Percentiles rank a stretch among this genome's conserved stretches.
Evolutionary conservation across 2,329 filamentous ascomycete genomes (phyloP).

Genomic region (Cryphonectria carpinicola): DNA sequence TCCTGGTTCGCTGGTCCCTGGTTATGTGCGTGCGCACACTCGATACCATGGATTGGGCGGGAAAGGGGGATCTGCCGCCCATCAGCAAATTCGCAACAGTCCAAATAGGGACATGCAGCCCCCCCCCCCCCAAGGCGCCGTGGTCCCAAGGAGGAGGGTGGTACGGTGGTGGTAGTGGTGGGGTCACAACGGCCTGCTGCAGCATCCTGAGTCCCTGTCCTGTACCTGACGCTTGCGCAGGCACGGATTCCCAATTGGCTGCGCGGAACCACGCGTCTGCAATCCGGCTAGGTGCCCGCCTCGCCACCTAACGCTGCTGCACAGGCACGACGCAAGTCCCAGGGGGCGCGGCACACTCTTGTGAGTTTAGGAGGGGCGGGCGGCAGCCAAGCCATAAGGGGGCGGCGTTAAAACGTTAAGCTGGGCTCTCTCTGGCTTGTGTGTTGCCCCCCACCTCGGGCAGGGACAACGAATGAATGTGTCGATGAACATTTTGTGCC

Average conservation of each 20-base stretch:
- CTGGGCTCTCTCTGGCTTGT: background rate
- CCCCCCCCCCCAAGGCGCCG: background rate
- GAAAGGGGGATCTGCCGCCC: slow-evolving; percentile 10
- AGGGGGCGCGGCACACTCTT: slow-evolving; percentile 8
- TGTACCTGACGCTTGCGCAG: slow-evolving; percentile 26
- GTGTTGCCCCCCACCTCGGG: background rate
- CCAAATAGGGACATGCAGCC: background rate
- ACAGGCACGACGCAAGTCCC: slow-evolving; percentile 12
- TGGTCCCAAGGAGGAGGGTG: background rate
- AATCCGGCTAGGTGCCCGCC: slow-evolving; percentile 15
- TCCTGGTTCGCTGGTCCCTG: background rate
- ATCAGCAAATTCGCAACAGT: background rate
- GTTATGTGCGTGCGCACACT: background rate
- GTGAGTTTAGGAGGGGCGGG: background rate
- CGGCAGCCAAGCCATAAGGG: background rate
- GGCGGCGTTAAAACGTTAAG: background rate
- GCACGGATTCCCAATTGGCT: slow-evolving; percentile 27
- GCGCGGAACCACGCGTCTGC: slow-evolving; percentile 23
- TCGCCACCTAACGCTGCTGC: background rate
- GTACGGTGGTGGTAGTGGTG: background rate
- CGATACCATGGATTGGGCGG: background rate
- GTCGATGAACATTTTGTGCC: background rate
- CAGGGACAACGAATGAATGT: background rate
- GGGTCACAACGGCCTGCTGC: slow-evolving; percentile 14
- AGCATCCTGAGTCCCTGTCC: slow-evolving; percentile 7